Base-by-base conservation (phyloP, 495 filamentous ascomycete species). In the Trichoderma gamsii region DNA sequence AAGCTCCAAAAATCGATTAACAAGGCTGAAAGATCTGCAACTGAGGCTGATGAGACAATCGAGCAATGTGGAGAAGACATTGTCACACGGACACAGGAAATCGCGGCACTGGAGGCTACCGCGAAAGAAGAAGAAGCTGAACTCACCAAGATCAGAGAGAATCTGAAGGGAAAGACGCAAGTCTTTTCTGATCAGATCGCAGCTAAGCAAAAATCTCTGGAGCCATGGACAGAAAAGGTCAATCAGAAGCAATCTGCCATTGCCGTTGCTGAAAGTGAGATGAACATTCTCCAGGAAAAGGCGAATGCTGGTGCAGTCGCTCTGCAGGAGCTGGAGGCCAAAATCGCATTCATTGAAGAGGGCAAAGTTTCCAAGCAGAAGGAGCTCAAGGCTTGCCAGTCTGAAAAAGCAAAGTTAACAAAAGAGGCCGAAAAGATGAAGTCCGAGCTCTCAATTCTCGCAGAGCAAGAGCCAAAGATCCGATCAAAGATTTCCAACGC, bases 151-250 rank as follows among this genome's bases (percentile, higher is more conserved):
- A 93, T 98, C 69, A 87, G 93, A 56, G 92, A 96, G 51, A 86
- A 83, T 65, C 80, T 99, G 23, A 97, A 97, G 73, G 93, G 93
- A 70, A 98, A 98, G 80, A 99, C 95, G 0, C 92, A 98, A 76
- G 89, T 87, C 27, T 89, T 97, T 59, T 97, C 93, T 0, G 92
- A 99, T 73, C 85, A 97, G 72, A 97, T 98, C 69, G 87, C 93
- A 0, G 82, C 83, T 1, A 97, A 97, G 78, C 95, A 99, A 72
- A 97, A 96, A 79, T 89, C 90, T 2, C 84, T 99, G 11, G 94
- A 97, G 79, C 95, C 95, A 0, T 99, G 94, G 94, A 93, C 92
- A 67, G 92, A 90, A 64, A 97, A 93, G 79, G 93, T 99, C 80
- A 98, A 96, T 74, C 86, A 95, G 75, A 98, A 97, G 76, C 90